Conservation (phyloP, 371 early-diverging fungal species). For the Actinomortierella ambigua region DNA sequence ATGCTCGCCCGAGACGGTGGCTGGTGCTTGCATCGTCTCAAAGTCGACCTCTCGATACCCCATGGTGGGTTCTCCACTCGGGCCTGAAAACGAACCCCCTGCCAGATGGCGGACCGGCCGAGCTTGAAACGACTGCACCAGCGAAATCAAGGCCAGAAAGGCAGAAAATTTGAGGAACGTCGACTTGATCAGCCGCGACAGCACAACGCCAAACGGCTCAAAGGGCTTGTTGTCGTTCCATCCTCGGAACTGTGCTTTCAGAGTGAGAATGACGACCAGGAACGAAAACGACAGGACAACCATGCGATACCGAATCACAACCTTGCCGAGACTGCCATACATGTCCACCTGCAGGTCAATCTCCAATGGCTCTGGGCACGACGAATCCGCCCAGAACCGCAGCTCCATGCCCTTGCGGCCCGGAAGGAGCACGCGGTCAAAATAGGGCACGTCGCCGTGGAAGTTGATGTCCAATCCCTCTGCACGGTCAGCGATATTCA, state of each 20-base stretch:
- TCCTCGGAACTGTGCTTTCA: slow-evolving; percentile 63
- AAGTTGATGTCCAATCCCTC: slow-evolving; percentile 62
- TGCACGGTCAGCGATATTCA: slow-evolving; percentile 41
- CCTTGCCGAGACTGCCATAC: slow-evolving; percentile 76
- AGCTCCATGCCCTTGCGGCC: slow-evolving; percentile 60
- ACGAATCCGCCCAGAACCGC: slow-evolving; percentile 76
- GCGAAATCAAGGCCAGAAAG: slow-evolving; percentile 25
- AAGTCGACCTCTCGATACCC: too few species aligned
- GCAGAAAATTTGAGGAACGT: slow-evolving; percentile 37
- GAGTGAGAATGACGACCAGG: slow-evolving; percentile 64
- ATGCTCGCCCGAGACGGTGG: too few species aligned
- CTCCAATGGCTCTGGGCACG: slow-evolving; percentile 54
- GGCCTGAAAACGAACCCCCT: neutral
- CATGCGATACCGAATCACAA: slow-evolving; percentile 76
- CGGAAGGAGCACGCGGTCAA: slow-evolving; percentile 45
- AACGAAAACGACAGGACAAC: slow-evolving; percentile 71
- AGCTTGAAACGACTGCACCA: slow-evolving; percentile 28
- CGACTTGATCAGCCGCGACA: slow-evolving; percentile 19
- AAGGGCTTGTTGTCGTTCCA: slow-evolving; percentile 59
- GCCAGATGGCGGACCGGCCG: slow-evolving; percentile 11
- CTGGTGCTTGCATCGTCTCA: too few species aligned
- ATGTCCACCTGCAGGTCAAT: slow-evolving; percentile 67
- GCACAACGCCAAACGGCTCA: slow-evolving; percentile 30
- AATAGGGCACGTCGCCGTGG: slow-evolving; percentile 76
- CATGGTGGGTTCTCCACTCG: too few species aligned